Evolutionary conservation across 108 stramenopile species (phyloP).

Genomic region (Schizochytrium sp.): DNA sequence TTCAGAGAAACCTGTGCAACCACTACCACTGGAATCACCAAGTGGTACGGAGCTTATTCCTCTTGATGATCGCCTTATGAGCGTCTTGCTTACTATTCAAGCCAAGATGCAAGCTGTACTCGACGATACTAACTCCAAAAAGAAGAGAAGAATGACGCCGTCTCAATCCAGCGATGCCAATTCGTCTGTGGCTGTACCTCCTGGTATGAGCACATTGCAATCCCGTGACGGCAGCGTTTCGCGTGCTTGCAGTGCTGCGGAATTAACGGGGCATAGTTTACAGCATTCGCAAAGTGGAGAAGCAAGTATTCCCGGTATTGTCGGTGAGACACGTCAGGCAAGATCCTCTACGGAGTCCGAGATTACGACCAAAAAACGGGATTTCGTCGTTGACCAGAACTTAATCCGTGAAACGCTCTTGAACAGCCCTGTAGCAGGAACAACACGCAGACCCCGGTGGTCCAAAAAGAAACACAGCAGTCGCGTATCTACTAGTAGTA

Average conservation of each 20-base stretch:
- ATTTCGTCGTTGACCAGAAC: conserved; percentile 44
- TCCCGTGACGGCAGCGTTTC: no score
- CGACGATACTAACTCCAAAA: conserved; percentile 17
- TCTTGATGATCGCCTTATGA: conserved; percentile 35
- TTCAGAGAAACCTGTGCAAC: not conserved
- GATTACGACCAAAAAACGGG: not conserved
- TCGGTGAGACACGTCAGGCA: not conserved
- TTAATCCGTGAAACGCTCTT: conserved; percentile 25
- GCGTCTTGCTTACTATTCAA: conserved; percentile 25
- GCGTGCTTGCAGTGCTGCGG: no score
- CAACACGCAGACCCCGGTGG: not conserved
- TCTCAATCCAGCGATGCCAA: not conserved
- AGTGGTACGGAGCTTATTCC: not conserved
- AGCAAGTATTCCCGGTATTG: not conserved
- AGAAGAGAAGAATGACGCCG: not conserved
- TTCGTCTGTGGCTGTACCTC: not conserved
- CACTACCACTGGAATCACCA: not conserved
- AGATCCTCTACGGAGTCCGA: conserved; percentile 9
- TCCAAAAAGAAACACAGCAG: not conserved
- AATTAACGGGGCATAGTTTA: no score
- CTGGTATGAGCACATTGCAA: not conserved
- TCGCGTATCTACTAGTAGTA: not conserved
- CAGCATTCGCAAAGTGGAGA: no score
- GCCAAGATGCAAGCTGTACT: conserved; percentile 34
- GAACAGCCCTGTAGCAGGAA: conserved; percentile 4